These are phyloP conservation scores for Capronia americana DNA, from an alignment of 2,329 filamentous ascomycete genomes.

Conservation along the genomic window DNA sequence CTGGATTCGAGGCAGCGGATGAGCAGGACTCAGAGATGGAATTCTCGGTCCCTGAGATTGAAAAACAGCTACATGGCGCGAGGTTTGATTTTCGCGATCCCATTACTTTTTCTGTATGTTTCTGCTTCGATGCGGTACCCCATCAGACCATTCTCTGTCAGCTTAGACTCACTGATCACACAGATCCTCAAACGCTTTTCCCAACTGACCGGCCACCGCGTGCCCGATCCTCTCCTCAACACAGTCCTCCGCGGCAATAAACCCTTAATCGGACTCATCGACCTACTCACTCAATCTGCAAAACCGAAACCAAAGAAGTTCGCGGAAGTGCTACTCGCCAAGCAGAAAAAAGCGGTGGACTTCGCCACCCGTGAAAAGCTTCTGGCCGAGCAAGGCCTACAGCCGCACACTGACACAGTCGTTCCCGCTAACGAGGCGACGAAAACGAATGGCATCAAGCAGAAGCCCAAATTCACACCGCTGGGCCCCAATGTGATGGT, in stretches of 20 bases:
- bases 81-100: conserved; percentile 61
- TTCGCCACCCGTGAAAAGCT: conserved; percentile 1
- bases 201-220: conserved; percentile 77
- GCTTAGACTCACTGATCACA: neutral
- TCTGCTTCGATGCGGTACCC: neutral
- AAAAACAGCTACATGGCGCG: conserved; percentile 48
- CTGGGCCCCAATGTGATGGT: conserved; percentile 69
- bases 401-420: neutral
- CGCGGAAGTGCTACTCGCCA: conserved; percentile 26
- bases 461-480: conserved; percentile 15
- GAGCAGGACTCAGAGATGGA: conserved; percentile 35
- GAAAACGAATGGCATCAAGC: conserved; percentile 2
- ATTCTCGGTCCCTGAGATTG: conserved; percentile 40
- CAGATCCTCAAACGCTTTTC: conserved; percentile 81
- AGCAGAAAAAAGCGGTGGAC: conserved; percentile 27
- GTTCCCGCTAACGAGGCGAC: neutral
- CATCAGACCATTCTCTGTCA: neutral
- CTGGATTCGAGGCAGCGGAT: neutral
- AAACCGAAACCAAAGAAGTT: conserved; percentile 61
- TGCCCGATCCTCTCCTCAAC: conserved; percentile 73
- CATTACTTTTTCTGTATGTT: conserved; percentile 73
- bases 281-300: conserved; percentile 45
- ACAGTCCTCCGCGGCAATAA: conserved; percentile 60
- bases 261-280: conserved; percentile 58
- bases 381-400: neutral